Evolutionary conservation across 2,329 filamentous ascomycete species (phyloP).

Genomic region (Phyllosticta citrichinensis): DNA sequence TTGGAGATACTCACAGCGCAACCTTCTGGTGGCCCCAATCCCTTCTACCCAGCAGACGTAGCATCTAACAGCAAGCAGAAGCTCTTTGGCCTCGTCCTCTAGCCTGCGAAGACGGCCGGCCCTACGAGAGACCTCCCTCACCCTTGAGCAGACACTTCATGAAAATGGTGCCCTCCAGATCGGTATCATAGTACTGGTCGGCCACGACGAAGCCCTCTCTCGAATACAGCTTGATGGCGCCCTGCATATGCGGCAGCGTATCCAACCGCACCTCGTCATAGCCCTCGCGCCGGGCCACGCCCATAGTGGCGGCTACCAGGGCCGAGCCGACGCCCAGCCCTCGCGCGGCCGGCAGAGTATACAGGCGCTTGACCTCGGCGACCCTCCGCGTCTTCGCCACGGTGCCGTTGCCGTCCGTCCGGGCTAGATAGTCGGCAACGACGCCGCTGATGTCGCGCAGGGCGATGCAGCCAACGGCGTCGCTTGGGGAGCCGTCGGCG

Average conservation of each 20-base stretch:
- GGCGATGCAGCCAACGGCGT: constrained; percentile 37
- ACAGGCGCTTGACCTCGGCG: constrained; percentile 50
- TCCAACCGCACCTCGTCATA: constrained; percentile 47
- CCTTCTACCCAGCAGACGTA: too few relatives aligned
- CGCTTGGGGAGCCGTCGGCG: too few relatives aligned
- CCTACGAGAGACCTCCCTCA: not conserved
- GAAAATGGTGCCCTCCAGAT: constrained; percentile 44
- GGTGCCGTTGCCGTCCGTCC: not conserved
- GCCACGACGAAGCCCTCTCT: constrained; percentile 43
- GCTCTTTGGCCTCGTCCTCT: too few relatives aligned
- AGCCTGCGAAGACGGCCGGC: too few relatives aligned
- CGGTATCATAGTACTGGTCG: constrained; percentile 46
- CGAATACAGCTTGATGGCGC: constrained; percentile 41
- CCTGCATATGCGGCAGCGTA: constrained; percentile 44
- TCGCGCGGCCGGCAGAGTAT: constrained; percentile 38
- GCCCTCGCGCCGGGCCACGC: constrained; percentile 35
- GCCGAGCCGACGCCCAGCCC: constrained; percentile 40
- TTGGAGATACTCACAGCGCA: too few relatives aligned
- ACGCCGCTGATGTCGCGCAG: constrained; percentile 26
- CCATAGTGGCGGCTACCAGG: constrained; percentile 37
- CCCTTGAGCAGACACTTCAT: constrained; percentile 28
- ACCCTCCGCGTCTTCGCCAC: not conserved
- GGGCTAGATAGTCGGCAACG: not conserved
- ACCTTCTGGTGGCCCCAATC: too few relatives aligned
- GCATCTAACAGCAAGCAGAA: too few relatives aligned